Evolutionary conservation across 257 asterid species (phyloP), one percentile per base, ranked within the genome.

Genomic region (Pogostemon cablin): DNA sequence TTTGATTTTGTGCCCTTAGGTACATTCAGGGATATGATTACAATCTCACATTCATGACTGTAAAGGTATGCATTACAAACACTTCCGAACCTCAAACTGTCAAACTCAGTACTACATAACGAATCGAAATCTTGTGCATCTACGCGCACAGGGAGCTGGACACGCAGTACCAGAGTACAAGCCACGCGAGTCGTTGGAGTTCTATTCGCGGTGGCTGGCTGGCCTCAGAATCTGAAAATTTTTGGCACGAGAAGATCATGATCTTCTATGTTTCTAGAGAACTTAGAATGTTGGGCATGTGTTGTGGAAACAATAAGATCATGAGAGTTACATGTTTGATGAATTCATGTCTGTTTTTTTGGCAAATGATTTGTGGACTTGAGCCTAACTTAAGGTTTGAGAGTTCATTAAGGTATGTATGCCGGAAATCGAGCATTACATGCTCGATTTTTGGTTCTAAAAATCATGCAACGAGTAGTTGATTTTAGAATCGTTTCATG

Each of bases 101-200:
- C 32, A 25, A 25, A 25, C 32, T 25, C 32, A 25, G 1, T 25
- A 25, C 32, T 25, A 25, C 32, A 25, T 25, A 25, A 25, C 32
- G 32, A 25, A 25, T 25, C 7, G 44, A 41, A 7, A 41, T 41
- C 7, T 41, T 41, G 44, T 4, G 3, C 12, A 0, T 41, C 39
- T 61, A 1, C 58, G 34, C n/a, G 5, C 72, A 77, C 85, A 88
- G 97, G 99, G 99, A 60, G 59, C 99, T 20, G 99, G 99, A 46
- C 99, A 93, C 72, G 87, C 99, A 0, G 99, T 93, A 20, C 91
- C 97, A 0, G 99, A 93, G 73, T 93, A 93, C 86, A 93, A 93
- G 77, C 99, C 99, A 37, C 80, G n/a, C 0, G 96, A 93, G 82
- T 90, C 99, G 0, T 72, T 91, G 77, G 82, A 80, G 72, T 87